These are phyloP conservation scores for Candida golubevii DNA, from an alignment of 805 yeast genomes.

Conservation along the genomic window DNA sequence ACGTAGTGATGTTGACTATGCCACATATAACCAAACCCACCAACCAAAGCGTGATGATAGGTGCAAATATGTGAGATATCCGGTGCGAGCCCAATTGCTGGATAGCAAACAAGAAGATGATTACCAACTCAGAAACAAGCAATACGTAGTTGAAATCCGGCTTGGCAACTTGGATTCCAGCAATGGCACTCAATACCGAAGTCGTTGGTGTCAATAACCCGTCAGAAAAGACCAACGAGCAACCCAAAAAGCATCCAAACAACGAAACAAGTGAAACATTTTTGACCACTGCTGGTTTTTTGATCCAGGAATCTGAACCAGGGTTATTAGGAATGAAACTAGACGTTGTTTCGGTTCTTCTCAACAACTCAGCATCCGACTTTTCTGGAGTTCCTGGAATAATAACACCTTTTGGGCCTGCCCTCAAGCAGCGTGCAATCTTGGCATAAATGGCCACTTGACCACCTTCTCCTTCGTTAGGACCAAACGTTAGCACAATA, in stretches of 20 bases:
- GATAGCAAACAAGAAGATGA: conserved; percentile 40
- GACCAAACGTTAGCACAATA: conserved; percentile 47
- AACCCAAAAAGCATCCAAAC: conserved; percentile 47
- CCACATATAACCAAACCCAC: conserved; percentile 44
- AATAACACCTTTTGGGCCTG: conserved; percentile 44
- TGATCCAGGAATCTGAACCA: conserved; percentile 15
- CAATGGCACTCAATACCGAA: conserved; percentile 53
- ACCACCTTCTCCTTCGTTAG: conserved; percentile 61
- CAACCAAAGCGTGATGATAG: conserved; percentile 51
- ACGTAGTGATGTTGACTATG: conserved; percentile 38
- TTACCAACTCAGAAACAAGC: conserved; percentile 47
- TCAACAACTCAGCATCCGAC: conserved; percentile 25
- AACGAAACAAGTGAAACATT: conserved; percentile 31
- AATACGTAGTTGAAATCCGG: conserved; percentile 43
- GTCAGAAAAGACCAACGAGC: conserved; percentile 54
- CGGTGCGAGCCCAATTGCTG: conserved; percentile 50
- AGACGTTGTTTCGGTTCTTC: conserved; percentile 37
- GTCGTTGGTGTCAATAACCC: conserved; percentile 63
- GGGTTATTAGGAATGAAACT: conserved; percentile 20
- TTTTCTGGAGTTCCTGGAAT: conserved; percentile 37
- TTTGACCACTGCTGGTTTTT: conserved; percentile 24
- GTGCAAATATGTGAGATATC: conserved; percentile 49
- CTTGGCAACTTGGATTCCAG: conserved; percentile 51
- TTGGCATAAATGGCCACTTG: conserved; percentile 61
- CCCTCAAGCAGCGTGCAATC: conserved; percentile 44